Conservation (phyloP, 2,329 filamentous ascomycete species). For the Fusarium burgessii region DNA sequence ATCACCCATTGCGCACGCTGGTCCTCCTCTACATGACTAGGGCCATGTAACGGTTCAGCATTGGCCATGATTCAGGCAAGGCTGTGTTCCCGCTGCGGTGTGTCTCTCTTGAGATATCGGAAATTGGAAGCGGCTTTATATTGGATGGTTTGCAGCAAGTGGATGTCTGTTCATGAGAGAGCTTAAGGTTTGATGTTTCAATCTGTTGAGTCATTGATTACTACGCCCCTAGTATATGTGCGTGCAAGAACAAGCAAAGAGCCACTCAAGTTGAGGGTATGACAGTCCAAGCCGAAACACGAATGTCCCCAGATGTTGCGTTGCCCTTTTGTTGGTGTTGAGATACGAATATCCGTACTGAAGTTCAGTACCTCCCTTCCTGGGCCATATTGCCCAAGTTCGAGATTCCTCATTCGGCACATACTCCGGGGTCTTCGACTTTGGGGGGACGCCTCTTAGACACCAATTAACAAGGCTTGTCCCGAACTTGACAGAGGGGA, state of each 20-base stretch:
- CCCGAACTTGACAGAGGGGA: slow-evolving; percentile 27
- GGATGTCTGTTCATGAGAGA: slow-evolving; percentile 4
- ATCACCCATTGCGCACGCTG: slow-evolving; percentile 7
- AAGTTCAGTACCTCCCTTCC: slow-evolving; percentile 2
- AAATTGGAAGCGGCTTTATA: slow-evolving; percentile 22
- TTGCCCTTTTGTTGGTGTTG: background rate
- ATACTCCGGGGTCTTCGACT: slow-evolving; percentile 20
- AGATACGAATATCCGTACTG: background rate
- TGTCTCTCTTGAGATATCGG: slow-evolving; percentile 8
- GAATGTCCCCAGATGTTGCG: background rate
- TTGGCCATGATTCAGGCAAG: slow-evolving; percentile 21
- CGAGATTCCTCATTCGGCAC: slow-evolving; percentile 37
- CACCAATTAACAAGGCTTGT: slow-evolving; percentile 30
- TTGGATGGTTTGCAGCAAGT: slow-evolving; percentile 15
- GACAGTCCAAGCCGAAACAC: background rate
- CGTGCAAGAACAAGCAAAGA: slow-evolving; percentile 26
- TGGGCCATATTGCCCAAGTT: background rate
- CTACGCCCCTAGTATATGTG: background rate
- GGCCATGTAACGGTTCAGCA: slow-evolving; percentile 10
- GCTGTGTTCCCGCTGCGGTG: background rate
- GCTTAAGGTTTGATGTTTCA: slow-evolving; percentile 21
- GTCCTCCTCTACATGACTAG: slow-evolving; percentile 13
- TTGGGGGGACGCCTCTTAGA: slow-evolving; percentile 23
- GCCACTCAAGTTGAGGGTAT: slow-evolving; percentile 20
- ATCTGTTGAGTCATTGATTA: slow-evolving; percentile 4